These are phyloP conservation scores for Gilbertella persicaria DNA, from an alignment of 371 early-diverging fungal genomes.

Conservation along the genomic window DNA sequence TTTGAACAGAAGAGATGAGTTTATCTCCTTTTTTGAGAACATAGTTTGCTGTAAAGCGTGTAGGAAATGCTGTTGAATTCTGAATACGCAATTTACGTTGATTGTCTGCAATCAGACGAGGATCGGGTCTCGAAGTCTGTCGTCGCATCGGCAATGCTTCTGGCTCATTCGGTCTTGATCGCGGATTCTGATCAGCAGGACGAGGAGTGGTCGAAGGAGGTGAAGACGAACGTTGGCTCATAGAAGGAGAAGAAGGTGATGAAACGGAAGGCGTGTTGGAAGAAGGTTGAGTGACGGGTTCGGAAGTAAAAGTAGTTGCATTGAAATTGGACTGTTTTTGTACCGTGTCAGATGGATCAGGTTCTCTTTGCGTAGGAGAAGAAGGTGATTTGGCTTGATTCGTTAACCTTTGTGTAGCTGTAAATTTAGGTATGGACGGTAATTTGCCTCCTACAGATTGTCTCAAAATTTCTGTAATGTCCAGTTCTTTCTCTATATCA, in stretches of 20 bases:
- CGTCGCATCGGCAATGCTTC: too few species aligned
- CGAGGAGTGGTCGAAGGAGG: background rate
- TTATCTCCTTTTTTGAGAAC: conserved; percentile 1
- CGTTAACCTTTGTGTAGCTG: background rate
- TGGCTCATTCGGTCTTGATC: background rate
- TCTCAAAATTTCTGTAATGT: background rate
- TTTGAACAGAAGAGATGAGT: background rate
- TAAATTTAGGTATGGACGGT: background rate
- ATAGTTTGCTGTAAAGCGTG: background rate
- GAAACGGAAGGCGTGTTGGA: background rate
- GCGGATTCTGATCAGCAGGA: too few species aligned
- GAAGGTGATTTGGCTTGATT: background rate
- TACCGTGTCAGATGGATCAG: too few species aligned
- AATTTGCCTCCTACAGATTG: background rate
- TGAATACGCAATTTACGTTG: background rate
- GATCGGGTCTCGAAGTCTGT: conserved; percentile 4
- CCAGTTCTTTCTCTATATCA: background rate
- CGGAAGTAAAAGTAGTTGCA: background rate
- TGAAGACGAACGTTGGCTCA: background rate
- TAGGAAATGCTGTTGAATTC: conserved; percentile 1
- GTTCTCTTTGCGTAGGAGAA: too few species aligned
- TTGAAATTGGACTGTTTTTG: background rate
- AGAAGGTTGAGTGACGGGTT: background rate
- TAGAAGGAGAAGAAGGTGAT: background rate
- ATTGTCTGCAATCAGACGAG: conserved; percentile 1